These are phyloP conservation scores for Kwoniella sp. DNA, from an alignment of 768 basidiomycete species.

Conservation along the genomic window DNA sequence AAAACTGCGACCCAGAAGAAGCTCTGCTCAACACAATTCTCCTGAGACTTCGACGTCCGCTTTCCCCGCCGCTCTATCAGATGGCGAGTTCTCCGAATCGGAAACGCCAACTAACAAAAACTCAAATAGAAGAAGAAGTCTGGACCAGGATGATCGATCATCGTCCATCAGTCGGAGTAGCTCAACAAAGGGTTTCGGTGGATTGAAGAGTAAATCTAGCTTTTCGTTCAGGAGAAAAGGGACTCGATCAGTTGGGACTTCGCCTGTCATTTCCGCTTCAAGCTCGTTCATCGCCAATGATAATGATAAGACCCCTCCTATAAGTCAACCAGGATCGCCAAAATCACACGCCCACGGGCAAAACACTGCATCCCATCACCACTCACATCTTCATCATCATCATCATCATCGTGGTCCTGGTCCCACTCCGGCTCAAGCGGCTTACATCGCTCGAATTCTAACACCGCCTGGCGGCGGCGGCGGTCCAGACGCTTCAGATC, in stretches of 20 bases:
- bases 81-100: constrained; percentile 33
- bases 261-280: neutral
- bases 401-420: constrained; percentile 29
- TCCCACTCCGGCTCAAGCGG: constrained; percentile 54
- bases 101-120: constrained; percentile 28
- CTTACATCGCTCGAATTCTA: constrained; percentile 55
- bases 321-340: constrained; percentile 7
- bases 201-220: constrained; percentile 39
- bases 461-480: constrained; percentile 29
- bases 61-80: constrained; percentile 25
- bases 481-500: constrained; percentile 32
- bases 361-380: neutral
- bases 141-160: constrained; percentile 37
- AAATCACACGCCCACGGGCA: neutral
- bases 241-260: constrained; percentile 6
- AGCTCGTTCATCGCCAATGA: constrained; percentile 4
- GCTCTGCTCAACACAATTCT: constrained; percentile 10
- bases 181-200: constrained; percentile 28
- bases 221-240: constrained; percentile 44
- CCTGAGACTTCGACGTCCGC: constrained; percentile 2
- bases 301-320: constrained; percentile 6
- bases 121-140: constrained; percentile 21
- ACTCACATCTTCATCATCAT: constrained; percentile 2
- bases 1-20: constrained; percentile 58
- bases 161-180: constrained; percentile 19